Evolutionary conservation across 2,329 filamentous ascomycete species (phyloP), one percentile per base, ranked within the genome.

Genomic region (Cladosporium phlei): DNA sequence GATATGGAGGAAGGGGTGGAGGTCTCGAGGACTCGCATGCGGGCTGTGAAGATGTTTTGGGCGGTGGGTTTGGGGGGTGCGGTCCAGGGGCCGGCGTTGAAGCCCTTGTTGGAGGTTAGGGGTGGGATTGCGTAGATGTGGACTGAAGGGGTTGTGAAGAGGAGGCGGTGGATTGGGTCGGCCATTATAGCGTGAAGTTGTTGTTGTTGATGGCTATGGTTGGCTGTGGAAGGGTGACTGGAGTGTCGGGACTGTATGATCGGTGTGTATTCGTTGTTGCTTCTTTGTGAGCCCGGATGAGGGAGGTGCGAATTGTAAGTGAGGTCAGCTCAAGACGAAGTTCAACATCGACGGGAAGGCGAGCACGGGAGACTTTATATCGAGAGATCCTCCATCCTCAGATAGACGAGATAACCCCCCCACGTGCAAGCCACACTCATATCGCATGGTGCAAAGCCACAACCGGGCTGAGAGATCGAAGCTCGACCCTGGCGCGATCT

Each of bases 41-140:
- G 85, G 33, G 85, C 86, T 38, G 87, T 91, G 72, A 95, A 94
- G 69, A 95, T 94, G 63, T 88, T 82, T 28, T 83, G 80, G 29
- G 73, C 73, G 57, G 79, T 76, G 53, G 78, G 75, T 50, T 80
- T 78, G 50, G 71, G 66, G 19, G 87, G 79, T 50, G 69, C 66
- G 21, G 88, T 94, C 88, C 88, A 95, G 53, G 77, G 71, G 10
- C 82, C 76, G 49, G 89, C 88, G 27, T 77, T 78, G 74, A 95
- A 86, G 65, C 88, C 88, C 65, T 85, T 85, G 58, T 82, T 88
- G 14, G 83, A 85, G 34, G 83, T 76, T 48, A 89, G 74, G 19
- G 88, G 88, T 14, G 88, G 88, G 65, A 94, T 89, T 61, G 85
- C 82, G 76, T 95, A 95, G 73, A 95, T 78, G 72, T 94, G 87